Evolutionary conservation across 2,329 filamentous ascomycete genomes (phyloP).

Genomic region (Blastomyces gilchristii): DNA sequence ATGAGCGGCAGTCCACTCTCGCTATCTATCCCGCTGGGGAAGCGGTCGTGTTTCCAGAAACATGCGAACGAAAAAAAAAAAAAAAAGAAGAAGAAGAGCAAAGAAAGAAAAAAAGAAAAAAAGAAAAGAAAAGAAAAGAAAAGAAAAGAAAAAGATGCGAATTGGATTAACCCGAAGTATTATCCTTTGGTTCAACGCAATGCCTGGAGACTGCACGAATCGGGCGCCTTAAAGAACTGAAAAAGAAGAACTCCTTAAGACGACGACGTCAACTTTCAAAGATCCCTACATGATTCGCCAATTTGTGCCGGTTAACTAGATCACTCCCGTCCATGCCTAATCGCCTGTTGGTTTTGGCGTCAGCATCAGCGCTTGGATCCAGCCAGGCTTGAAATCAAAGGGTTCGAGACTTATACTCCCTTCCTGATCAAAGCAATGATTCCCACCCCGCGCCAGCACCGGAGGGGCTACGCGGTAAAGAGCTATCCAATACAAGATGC

Average conservation of each 20-base stretch:
- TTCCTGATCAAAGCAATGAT: neutral
- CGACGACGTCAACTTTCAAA: neutral
- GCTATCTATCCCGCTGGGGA: too few species aligned
- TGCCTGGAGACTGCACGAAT: neutral
- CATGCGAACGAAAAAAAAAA: too few species aligned
- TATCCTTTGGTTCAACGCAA: neutral
- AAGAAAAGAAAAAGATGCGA: too few species aligned
- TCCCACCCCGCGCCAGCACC: neutral
- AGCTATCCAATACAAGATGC: neutral
- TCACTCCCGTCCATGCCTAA: neutral
- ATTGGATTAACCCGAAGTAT: neutral
- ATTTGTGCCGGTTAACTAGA: neutral
- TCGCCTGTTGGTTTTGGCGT: neutral
- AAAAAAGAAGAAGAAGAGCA: too few species aligned
- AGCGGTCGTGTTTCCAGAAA: too few species aligned
- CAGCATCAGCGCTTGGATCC: neutral
- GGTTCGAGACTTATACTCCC: neutral
- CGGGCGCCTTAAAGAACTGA: too few species aligned
- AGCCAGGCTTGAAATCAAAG: neutral
- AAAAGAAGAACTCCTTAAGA: neutral
- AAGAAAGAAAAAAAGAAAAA: too few species aligned
- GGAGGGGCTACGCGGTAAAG: neutral
- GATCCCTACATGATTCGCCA: neutral
- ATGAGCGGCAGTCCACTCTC: too few species aligned
- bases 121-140: too few species aligned